Evolutionary conservation across 2,329 filamentous ascomycete species (phyloP), one percentile per base, ranked within the genome.

Genomic region (Phaeosphaeriaceae sp.): DNA sequence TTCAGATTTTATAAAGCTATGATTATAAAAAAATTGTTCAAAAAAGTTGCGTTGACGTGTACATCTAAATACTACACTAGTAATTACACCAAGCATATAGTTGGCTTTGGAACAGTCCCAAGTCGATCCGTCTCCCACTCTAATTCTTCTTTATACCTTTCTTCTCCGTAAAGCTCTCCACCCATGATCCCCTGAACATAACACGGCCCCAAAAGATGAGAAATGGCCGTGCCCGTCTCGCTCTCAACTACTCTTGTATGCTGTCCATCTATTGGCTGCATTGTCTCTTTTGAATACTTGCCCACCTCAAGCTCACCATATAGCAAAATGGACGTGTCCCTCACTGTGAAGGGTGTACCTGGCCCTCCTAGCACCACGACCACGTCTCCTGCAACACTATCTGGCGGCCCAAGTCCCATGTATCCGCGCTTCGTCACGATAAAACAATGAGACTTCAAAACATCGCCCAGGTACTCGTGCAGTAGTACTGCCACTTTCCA

Each of bases 381-480:
- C 7, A 46, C 18, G 13, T 46, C 42, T 11, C 34, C 34, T 9
- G 20, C 4, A 2, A 7, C 13, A 15, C 34, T 20, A 21, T 46
- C 42, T 21, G 42, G 34, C 6, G 42, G 42, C n/a, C 34, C 42
- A 12, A 46, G 42, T 9, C 42, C 42, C 42, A 46, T 46, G 26
- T 38, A 46, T 21, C 35, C 21, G 15, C 28, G 35, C 3, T 32
- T 12, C 3, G 42, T 46, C 16, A 46, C 8, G 9, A 46, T 23
- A 15, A 46, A 32, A 2, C 23, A 16, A 29, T 46, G 42, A 2
- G 18, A 18, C 16, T 39, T 29, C 16, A 46, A 35, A 11, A 46
- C 34, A 6, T 46, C 42, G 34, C 42, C 42, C 3, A 46, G 20
- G 34, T 46, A 46, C n/a, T 32, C 16, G n/a, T 46, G 42, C 11